Evolutionary conservation across 164 flowering plant genomes (phyloP).

Genomic region (Macadamia integrifolia): DNA sequence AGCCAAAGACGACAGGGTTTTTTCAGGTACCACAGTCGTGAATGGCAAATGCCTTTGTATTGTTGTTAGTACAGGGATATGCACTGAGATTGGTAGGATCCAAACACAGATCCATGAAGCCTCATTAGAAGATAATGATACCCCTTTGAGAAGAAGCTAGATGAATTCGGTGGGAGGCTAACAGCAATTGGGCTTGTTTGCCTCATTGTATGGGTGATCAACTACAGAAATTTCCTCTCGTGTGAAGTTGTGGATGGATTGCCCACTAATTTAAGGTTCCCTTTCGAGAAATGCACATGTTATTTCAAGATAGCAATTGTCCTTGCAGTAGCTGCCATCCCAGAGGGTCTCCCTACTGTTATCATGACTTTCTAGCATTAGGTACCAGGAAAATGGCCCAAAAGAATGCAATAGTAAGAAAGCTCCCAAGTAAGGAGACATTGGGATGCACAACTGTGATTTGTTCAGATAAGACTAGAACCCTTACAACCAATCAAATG

Average conservation of each 20-base stretch:
- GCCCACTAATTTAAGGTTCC: conserved; percentile 66
- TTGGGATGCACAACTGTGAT: conserved; percentile 91
- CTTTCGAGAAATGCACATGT: conserved; percentile 85
- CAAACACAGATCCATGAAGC: conserved; percentile 91
- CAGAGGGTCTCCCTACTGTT: conserved; percentile 95
- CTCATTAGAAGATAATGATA: conserved; percentile 65
- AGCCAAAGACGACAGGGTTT: conserved; percentile 82
- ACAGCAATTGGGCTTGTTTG: conserved; percentile 76
- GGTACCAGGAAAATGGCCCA: conserved; percentile 94
- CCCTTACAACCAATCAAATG: conserved; percentile 94
- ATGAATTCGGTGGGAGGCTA: conserved; percentile 80
- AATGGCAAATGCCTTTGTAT: conserved; percentile 77
- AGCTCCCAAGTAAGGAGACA: conserved; percentile 92
- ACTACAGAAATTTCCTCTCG: conserved; percentile 69
- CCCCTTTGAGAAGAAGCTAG: conserved; percentile 83
- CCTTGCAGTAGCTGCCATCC: conserved; percentile 93
- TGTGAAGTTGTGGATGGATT: conserved; percentile 73
- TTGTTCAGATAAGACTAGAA: conserved; percentile 92
- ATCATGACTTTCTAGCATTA: conserved; percentile 84
- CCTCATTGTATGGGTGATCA: conserved; percentile 74
- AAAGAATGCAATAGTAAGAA: conserved; percentile 83
- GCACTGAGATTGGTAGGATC: conserved; percentile 85
- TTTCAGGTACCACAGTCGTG: conserved; percentile 82
- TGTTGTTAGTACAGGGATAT: conserved; percentile 68
- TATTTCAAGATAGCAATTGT: conserved; percentile 91